Percentiles rank a stretch among this genome's conserved stretches.
Conservation (phyloP, 805 yeast species). For the Ogataea degrootiae region DNA sequence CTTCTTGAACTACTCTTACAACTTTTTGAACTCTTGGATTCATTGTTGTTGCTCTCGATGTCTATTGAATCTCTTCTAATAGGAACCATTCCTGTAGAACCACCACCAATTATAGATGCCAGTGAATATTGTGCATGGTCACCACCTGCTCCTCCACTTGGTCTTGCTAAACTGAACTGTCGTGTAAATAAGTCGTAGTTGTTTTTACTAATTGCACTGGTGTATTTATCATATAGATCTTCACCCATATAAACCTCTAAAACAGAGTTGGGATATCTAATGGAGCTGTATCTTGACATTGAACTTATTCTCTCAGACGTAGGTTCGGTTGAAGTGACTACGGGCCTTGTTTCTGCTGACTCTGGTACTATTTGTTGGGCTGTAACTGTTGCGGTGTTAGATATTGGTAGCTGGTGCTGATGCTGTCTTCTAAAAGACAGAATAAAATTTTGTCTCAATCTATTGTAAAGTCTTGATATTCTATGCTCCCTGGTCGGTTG, state of each 20-base stretch:
- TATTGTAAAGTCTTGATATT: conserved; percentile 13
- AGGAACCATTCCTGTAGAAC: conserved; percentile 8
- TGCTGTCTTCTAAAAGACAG: conserved; percentile 10
- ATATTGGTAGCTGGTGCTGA: neutral
- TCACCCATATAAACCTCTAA: conserved; percentile 20
- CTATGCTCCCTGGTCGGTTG: conserved; percentile 7
- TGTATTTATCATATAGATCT: conserved; percentile 11
- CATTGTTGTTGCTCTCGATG: no score
- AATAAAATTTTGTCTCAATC: conserved; percentile 11
- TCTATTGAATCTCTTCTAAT: conserved; percentile 9
- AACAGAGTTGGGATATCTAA: conserved; percentile 18
- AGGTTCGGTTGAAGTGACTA: neutral
- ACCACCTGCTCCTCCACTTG: neutral
- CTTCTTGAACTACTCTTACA: no score
- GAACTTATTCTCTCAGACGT: conserved; percentile 3
- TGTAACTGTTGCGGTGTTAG: neutral
- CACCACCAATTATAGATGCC: conserved; percentile 19
- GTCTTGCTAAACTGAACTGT: conserved; percentile 19
- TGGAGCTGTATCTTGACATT: conserved; percentile 11
- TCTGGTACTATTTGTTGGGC: neutral
- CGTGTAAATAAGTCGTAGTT: conserved; percentile 5
- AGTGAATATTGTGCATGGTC: conserved; percentile 14
- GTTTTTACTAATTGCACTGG: neutral
- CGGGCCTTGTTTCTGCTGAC: neutral
- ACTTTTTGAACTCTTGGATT: no score